Conservation (phyloP, 352 stramenopile species). For the Phytophthora nicotianae region DNA sequence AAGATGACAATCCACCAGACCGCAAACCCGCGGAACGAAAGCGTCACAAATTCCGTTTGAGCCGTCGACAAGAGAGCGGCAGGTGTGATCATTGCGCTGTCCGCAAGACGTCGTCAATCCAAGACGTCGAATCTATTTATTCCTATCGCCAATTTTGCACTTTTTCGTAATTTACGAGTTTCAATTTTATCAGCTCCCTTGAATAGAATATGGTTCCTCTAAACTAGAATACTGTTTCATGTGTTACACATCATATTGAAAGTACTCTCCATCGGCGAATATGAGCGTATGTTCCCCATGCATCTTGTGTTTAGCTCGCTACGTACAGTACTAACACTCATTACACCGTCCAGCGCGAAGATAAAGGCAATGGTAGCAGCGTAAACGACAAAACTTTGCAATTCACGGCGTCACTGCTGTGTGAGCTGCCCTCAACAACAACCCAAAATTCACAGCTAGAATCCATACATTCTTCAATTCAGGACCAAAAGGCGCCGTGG, state of each 20-base stretch:
- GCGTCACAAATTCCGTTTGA: neutral
- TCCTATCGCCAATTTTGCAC: no score
- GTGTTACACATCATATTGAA: neutral
- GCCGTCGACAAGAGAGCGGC: neutral
- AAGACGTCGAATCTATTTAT: no score
- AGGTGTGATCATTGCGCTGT: neutral
- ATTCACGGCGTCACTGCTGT: constrained; percentile 11
- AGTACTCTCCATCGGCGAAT: neutral
- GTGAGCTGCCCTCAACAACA: constrained; percentile 1
- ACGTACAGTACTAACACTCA: constrained; percentile 1
- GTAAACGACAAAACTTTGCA: neutral
- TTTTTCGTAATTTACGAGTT: no score
- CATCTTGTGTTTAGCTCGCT: neutral
- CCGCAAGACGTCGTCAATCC: no score
- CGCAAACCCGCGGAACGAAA: neutral
- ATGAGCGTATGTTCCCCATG: constrained; percentile 8
- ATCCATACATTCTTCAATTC: neutral
- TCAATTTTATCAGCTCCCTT: no score
- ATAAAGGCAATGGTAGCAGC: neutral
- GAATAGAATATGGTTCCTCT: neutral
- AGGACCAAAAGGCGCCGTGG: constrained; percentile 17
- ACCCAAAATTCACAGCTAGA: neutral
- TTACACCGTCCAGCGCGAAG: neutral
- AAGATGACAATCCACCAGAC: no score
- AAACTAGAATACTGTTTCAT: no score